Conservation (phyloP, 2,329 filamentous ascomycete species). For the Talaromyces funiculosus region DNA sequence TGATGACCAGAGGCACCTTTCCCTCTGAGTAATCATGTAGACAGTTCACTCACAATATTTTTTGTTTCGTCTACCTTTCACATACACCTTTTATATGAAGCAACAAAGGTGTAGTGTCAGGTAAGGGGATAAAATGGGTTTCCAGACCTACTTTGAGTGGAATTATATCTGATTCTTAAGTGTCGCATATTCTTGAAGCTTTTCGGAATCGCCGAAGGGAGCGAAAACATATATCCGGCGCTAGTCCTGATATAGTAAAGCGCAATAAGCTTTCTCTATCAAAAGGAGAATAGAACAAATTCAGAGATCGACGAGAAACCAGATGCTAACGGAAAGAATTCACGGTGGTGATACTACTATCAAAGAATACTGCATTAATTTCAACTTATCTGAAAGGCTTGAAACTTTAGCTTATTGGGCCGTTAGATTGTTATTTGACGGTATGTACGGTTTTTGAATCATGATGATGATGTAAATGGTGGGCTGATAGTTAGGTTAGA, state of each 20-base stretch:
- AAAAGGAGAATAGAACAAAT: neutral
- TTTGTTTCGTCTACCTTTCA: too few relatives aligned
- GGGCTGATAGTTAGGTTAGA: neutral
- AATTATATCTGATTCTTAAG: too few relatives aligned
- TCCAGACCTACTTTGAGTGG: too few relatives aligned
- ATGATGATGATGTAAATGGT: conserved; percentile 3
- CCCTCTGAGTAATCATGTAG: neutral
- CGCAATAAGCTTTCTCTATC: neutral
- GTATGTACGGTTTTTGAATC: neutral
- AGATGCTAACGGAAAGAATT: neutral
- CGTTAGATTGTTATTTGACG: neutral
- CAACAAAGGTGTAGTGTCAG: too few relatives aligned
- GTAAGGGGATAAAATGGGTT: too few relatives aligned
- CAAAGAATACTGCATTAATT: neutral
- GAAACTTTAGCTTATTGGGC: neutral
- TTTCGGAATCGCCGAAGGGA: neutral
- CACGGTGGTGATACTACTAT: neutral
- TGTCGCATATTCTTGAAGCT: too few relatives aligned
- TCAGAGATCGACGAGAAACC: neutral
- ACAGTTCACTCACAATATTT: too few relatives aligned
- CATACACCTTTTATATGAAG: too few relatives aligned
- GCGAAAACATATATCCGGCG: neutral
- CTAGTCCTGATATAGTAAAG: neutral
- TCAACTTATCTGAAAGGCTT: too few relatives aligned
- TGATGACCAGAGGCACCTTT: neutral